Conservation (phyloP, 768 basidiomycete genomes). For the Mycena rosella region DNA sequence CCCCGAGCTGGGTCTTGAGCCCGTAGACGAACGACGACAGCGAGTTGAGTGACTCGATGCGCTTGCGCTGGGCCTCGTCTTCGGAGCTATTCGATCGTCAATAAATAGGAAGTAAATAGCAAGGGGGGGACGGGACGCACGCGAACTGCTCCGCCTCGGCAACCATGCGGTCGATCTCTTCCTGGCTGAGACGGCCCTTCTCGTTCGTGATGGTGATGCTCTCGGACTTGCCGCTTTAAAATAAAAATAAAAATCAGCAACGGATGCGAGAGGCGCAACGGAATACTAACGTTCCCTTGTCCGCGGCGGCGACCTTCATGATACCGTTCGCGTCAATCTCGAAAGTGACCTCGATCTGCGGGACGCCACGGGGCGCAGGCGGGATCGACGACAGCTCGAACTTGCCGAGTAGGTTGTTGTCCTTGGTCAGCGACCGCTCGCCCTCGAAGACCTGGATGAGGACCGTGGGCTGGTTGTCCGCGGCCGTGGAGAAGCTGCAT, state of each 20-base stretch:
- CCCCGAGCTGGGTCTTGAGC: slow-evolving; percentile 87
- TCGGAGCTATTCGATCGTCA: slow-evolving; percentile 53
- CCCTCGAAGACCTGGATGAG: slow-evolving; percentile 98
- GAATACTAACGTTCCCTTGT: slow-evolving; percentile 88
- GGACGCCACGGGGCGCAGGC: slow-evolving; percentile 95
- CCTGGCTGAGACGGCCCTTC: slow-evolving; percentile 90
- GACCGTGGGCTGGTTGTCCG: slow-evolving; percentile 95
- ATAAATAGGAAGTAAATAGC: not conserved
- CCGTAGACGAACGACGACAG: slow-evolving; percentile 88
- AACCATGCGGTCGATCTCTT: slow-evolving; percentile 97
- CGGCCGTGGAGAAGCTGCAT: slow-evolving; percentile 79
- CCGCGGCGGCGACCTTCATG: slow-evolving; percentile 92
- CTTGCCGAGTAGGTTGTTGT: slow-evolving; percentile 98
- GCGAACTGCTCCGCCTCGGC: slow-evolving; percentile 93
- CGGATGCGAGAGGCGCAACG: not conserved
- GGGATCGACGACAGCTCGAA: slow-evolving; percentile 95
- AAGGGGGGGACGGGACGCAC: not conserved
- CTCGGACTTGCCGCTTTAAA: slow-evolving; percentile 82
- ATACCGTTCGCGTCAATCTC: slow-evolving; percentile 97
- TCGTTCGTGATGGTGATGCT: slow-evolving; percentile 96
- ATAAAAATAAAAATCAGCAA: slow-evolving; percentile 12
- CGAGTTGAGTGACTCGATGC: slow-evolving; percentile 87
- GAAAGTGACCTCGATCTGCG: slow-evolving; percentile 97
- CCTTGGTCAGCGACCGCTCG: slow-evolving; percentile 97
- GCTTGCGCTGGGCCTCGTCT: slow-evolving; percentile 84